Evolutionary conservation across 371 early-diverging fungal genomes (phyloP).

Genomic region (Synchytrium microbalum): DNA sequence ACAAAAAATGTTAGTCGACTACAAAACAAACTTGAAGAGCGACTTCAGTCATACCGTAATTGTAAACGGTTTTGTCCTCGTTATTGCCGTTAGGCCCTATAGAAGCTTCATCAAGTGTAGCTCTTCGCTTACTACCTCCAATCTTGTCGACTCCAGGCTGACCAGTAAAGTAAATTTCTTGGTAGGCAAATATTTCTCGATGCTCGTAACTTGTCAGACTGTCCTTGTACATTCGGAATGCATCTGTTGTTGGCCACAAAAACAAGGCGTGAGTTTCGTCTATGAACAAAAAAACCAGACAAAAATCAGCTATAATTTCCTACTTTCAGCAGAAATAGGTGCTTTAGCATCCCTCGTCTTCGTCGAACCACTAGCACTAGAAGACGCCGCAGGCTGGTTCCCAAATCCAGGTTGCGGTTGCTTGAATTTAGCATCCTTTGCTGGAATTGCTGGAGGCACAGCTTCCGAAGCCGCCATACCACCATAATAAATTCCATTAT

Average conservation of each 20-base stretch:
- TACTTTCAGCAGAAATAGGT: too few relatives aligned
- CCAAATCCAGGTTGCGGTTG: background rate
- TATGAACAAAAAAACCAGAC: too few relatives aligned
- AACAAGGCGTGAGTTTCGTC: too few relatives aligned
- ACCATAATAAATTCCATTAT: background rate
- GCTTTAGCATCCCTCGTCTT: too few relatives aligned
- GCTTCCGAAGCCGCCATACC: background rate
- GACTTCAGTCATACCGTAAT: constrained; percentile 40
- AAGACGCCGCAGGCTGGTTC: too few relatives aligned
- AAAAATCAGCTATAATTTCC: too few relatives aligned
- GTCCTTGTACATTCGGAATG: constrained; percentile 20
- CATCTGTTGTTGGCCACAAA: too few relatives aligned
- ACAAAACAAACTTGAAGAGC: background rate
- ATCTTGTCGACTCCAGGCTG: constrained; percentile 37
- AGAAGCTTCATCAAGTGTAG: too few relatives aligned
- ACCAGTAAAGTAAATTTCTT: constrained; percentile 80
- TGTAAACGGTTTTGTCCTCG: constrained; percentile 24
- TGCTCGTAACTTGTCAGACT: constrained; percentile 69
- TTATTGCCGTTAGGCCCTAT: background rate
- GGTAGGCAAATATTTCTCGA: constrained; percentile 69
- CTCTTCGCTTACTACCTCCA: constrained; percentile 25
- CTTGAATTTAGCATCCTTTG: background rate
- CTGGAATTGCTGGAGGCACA: background rate
- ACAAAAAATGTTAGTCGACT: background rate
- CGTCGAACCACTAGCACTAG: too few relatives aligned